These are phyloP conservation scores for Thalia dealbata DNA, from an alignment of 176 grass and related monocot genomes.

Conservation along the genomic window DNA sequence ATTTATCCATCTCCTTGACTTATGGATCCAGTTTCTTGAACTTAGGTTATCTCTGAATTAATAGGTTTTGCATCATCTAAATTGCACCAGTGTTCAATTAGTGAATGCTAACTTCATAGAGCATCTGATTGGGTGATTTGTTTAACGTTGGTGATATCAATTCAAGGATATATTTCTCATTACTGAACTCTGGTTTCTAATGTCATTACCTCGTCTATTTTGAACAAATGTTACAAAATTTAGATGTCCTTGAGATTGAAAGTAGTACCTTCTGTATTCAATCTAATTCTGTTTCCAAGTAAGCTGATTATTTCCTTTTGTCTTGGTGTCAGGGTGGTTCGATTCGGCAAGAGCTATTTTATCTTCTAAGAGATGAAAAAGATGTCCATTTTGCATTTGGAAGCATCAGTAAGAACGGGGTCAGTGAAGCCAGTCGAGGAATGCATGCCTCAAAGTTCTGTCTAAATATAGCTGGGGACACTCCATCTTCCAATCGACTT, in stretches of 20 bases:
- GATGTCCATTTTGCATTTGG: constrained; percentile 23
- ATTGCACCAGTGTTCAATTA: not conserved
- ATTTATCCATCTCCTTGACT: not conserved
- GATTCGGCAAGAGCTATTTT: constrained; percentile 9
- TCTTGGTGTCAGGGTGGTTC: not conserved
- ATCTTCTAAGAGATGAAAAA: constrained; percentile 18
- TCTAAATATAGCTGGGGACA: constrained; percentile 9
- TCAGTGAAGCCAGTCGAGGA: constrained; percentile 4
- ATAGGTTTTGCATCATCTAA: not conserved
- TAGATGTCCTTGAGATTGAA: not conserved
- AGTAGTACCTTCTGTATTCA: not conserved
- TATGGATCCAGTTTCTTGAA: not conserved
- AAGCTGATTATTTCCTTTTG: not conserved
- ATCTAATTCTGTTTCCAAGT: not conserved
- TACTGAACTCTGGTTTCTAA: not conserved
- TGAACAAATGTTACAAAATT: not conserved
- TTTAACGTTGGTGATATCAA: not conserved
- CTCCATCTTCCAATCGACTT: constrained; percentile 15
- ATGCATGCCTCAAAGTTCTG: constrained; percentile 17
- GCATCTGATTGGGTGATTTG: no score
- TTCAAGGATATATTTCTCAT: not conserved
- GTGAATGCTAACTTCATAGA: no score
- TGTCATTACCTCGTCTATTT: not conserved
- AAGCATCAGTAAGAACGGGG: constrained; percentile 8
- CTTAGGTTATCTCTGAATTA: not conserved